Evolutionary conservation across 441 rosid species (phyloP), one percentile per base, ranked within the genome.

Genomic region (Flueggea neowawraea): DNA sequence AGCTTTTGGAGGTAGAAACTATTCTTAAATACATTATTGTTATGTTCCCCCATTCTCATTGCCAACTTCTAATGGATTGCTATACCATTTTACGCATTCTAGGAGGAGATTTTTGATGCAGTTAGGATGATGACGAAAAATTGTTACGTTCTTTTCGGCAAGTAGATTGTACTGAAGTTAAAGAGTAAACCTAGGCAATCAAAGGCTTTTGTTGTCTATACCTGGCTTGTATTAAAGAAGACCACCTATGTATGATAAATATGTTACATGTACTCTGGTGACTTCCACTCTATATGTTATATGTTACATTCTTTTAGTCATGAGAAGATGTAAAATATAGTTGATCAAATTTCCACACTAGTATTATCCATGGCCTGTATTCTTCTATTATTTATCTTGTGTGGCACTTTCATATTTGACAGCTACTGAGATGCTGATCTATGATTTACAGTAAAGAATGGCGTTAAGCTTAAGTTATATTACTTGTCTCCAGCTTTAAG

Each of bases 91-190:
- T 66, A 28, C 57, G 52, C 58, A 4, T 53, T 63, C 62, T 65
- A 94, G 99, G 99, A 91, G 82, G 99, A 94, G 82, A 94, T 94
- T 53, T 94, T 82, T 48, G 99, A 94, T n/a, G 99, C 28, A 22
- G 28, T 22, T 32, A 28, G 60, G 12, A 55, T 49, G 5, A 56
- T 17, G 16, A 49, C 9, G 36, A 52, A 64, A 66, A 54, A 47
- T 17, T 64, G 61, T 39, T 68, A 51, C 13, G 52, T 50, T 61
- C 49, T 65, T 49, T 67, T 67, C 11, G 48, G 58, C 49, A 28
- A 53, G 36, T 51, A 36, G 69, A 54, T 11, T 8, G 16, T 22
- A 36, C n/a, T 39, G 52, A 63, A n/a, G n/a, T n/a, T n/a, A n/a
- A 8, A 36, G 41, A 22, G 28, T 22, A 22, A 22, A 22, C 1